Evolutionary conservation across 176 grass and related monocot genomes (phyloP), one percentile per base, ranked within the genome.

Genomic region (Carex parvula): DNA sequence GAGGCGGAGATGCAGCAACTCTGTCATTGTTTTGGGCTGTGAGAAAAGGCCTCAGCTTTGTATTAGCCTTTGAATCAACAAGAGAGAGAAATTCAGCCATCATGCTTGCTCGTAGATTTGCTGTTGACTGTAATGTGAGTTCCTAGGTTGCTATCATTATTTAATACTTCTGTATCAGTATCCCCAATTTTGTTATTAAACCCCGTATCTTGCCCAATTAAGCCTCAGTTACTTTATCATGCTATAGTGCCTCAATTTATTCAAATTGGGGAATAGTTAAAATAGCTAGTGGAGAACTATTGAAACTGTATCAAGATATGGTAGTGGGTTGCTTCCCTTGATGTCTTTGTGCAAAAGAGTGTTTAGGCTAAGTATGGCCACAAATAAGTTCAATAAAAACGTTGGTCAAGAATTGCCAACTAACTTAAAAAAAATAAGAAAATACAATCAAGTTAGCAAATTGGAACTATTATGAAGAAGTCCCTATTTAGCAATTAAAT

Each of bases 41-140:
- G 12, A 88, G 80, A 44, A 87, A 83, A 3, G 94, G 90, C 29
- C 85, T 97, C 44, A 88, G 80, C 81, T 84, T 93, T 69, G 84
- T 84, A 6, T 59, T 97, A 33, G 94, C 89, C 69, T 97, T 97
- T 0, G 89, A 97, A 84, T 91, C 89, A 12, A 64, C 83, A 0
- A 89, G 94, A 72, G 94, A 97, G 52, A 86, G 94, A 26, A 97
- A 97, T 84, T 80, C 89, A 0, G 91, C 89, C 0, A 93, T 97
- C 87, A 97, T 91, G 91, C 86, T 97, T 48, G 91, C 91, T 5
- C 87, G 94, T 24, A 90, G 91, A 18, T 97, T 93, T 35, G 94
- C 94, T 13, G 84, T 93, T 63, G 91, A 97, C 70, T 97, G 94
- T 85, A 97, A 97, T 90, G 94, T 97, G 89, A 12, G 86, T 77